phyloP scores from a whole-genome alignment of 1,284 basidiomycete species.

The Trichosporon sp. region DNA sequence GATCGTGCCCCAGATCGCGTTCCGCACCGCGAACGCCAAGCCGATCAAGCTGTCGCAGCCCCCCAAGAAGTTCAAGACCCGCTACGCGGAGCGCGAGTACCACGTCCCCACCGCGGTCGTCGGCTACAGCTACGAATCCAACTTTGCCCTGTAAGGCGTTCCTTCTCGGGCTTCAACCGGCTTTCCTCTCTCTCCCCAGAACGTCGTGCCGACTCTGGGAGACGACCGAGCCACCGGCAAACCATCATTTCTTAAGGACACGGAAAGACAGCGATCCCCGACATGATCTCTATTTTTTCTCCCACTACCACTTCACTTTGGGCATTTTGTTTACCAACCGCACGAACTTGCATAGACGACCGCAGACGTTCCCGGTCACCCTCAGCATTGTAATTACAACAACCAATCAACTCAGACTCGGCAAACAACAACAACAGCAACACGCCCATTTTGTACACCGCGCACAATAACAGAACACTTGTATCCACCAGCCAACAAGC shows the following conservation, averaged over 20 bases:
- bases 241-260: neutral
- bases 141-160: neutral
- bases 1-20: constrained; percentile 6
- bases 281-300: neutral
- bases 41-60: constrained; percentile 19
- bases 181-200: neutral
- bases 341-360: neutral
- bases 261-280: constrained; percentile 10
- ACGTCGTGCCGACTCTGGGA: constrained; percentile 15
- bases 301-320: neutral
- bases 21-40: constrained; percentile 16
- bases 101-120: neutral
- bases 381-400: neutral
- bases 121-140: constrained; percentile 7
- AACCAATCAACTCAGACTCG: neutral
- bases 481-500: constrained; percentile 11
- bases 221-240: neutral
- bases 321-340: neutral
- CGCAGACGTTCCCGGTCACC: neutral
- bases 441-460: neutral
- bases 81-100: constrained; percentile 12
- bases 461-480: neutral
- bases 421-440: neutral
- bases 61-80: constrained; percentile 11
- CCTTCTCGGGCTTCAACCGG: neutral